phyloP scores from a whole-genome alignment of 805 yeast genomes.

The Zygotorulaspora sp. region DNA sequence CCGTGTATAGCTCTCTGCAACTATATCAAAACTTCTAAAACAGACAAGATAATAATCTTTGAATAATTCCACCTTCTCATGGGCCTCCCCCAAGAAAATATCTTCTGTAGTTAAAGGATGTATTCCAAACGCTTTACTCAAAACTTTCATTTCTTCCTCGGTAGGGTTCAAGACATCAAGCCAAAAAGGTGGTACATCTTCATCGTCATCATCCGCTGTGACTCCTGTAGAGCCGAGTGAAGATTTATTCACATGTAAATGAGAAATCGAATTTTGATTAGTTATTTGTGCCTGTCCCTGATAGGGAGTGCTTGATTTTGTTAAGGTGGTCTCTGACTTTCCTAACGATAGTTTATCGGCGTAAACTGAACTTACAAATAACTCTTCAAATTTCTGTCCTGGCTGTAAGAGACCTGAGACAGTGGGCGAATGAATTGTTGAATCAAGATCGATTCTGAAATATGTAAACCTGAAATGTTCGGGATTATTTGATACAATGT shows the following conservation, averaged over 20 bases:
- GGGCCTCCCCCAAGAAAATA: constrained; percentile 84
- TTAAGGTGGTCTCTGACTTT: constrained; percentile 9
- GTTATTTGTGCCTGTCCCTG: constrained; percentile 9
- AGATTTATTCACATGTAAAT: constrained; percentile 10
- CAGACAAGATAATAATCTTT: constrained; percentile 88
- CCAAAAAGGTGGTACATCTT: constrained; percentile 76
- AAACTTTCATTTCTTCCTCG: constrained; percentile 92
- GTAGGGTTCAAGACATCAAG: constrained; percentile 88
- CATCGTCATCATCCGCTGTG: constrained; percentile 13
- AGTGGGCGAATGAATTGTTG: constrained; percentile 87
- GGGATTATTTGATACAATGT: constrained; percentile 42
- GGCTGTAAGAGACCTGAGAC: constrained; percentile 74
- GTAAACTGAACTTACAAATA: constrained; percentile 50
- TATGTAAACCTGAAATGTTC: constrained; percentile 79
- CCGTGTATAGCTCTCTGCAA: constrained; percentile 60
- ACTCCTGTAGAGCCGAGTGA: constrained; percentile 6
- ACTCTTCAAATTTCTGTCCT: constrained; percentile 55
- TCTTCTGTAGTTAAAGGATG: constrained; percentile 97
- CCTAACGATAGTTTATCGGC: constrained; percentile 8
- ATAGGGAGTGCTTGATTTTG: constrained; percentile 11
- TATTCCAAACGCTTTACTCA: constrained; percentile 86
- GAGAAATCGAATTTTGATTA: neutral
- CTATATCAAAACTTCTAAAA: constrained; percentile 78
- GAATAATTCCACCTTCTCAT: constrained; percentile 93
- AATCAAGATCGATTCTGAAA: constrained; percentile 81